phyloP scores from a whole-genome alignment of 2,329 filamentous ascomycete species.

The Pyricularia pennisetigena region DNA sequence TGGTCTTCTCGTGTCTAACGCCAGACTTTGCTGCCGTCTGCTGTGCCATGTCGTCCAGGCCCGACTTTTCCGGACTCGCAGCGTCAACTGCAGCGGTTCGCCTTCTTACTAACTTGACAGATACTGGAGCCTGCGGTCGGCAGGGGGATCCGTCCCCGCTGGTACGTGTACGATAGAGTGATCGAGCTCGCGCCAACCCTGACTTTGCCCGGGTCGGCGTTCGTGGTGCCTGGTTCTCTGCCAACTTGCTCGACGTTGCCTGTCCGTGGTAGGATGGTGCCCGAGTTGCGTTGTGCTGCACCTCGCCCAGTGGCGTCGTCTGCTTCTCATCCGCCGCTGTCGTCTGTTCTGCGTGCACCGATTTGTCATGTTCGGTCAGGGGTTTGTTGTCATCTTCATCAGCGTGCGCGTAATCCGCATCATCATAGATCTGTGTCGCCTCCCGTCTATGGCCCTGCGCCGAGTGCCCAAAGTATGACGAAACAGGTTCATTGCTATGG shows the following conservation, averaged over 20 bases:
- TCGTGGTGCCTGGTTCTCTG: conserved; percentile 1
- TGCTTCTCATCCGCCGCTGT: neutral
- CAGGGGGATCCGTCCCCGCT: conserved; percentile 3
- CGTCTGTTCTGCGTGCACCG: neutral
- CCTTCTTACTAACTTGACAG: conserved; percentile 3
- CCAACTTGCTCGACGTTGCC: neutral
- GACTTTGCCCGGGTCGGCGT: neutral
- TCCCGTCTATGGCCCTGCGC: neutral
- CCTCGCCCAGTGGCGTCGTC: neutral
- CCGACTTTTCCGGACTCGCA: neutral
- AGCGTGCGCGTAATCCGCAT: neutral
- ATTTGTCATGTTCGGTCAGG: too few species aligned
- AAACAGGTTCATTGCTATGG: neutral
- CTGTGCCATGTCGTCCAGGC: neutral
- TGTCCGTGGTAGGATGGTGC: neutral
- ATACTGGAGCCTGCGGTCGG: neutral
- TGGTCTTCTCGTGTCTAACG: conserved; percentile 15
- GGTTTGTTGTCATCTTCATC: neutral
- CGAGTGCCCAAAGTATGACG: too few species aligned
- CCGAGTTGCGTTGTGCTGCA: conserved; percentile 2
- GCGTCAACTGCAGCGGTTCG: neutral
- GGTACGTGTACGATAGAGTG: conserved; percentile 1
- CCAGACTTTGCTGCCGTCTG: conserved; percentile 11
- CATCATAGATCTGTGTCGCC: conserved; percentile 4
- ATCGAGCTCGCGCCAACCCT: neutral